These are phyloP conservation scores for Erodium chrysanthum DNA, from an alignment of 441 rosid genomes.

Conservation along the genomic window DNA sequence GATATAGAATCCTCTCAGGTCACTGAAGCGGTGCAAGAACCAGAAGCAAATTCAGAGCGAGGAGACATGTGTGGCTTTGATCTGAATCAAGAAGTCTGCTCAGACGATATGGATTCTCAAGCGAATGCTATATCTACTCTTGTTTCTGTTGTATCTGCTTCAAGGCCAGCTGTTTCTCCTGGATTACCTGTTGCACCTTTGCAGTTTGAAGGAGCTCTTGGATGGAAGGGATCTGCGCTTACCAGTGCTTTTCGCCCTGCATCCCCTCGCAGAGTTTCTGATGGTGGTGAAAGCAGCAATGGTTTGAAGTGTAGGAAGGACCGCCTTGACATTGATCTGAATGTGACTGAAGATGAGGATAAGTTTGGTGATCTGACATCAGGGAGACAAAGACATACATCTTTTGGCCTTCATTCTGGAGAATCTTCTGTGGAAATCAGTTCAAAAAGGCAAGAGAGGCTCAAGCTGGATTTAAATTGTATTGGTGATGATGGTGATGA, in stretches of 20 bases:
- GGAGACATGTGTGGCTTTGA: constrained; percentile 52
- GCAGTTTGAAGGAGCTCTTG: too few relatives aligned
- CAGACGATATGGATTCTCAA: constrained; percentile 58
- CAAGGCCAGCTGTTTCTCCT: constrained; percentile 44
- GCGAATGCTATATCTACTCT: constrained; percentile 36
- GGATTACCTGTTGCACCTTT: too few relatives aligned
- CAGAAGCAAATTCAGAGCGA: constrained; percentile 40
- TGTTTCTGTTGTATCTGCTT: constrained; percentile 51
- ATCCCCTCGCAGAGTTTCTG: constrained; percentile 52
- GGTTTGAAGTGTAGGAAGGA: too few relatives aligned
- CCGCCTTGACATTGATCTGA: constrained; percentile 72
- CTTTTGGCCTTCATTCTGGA: constrained; percentile 44
- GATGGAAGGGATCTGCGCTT: too few relatives aligned
- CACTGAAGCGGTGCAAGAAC: constrained; percentile 48
- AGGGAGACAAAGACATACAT: constrained; percentile 40
- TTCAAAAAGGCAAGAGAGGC: constrained; percentile 53
- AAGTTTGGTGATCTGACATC: constrained; percentile 35
- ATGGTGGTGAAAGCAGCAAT: too few relatives aligned
- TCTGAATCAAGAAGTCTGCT: constrained; percentile 68
- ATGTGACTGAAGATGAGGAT: constrained; percentile 64
- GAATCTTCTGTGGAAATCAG: constrained; percentile 58
- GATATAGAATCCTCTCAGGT: constrained; percentile 51
- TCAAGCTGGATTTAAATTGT: constrained; percentile 71
- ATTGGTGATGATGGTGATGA: constrained; percentile 52
- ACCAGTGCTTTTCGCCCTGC: constrained; percentile 70